Evolutionary conservation across 768 basidiomycete species (phyloP), one percentile per base, ranked within the genome.

Genomic region (Boletus pseudo-olivaceus): DNA sequence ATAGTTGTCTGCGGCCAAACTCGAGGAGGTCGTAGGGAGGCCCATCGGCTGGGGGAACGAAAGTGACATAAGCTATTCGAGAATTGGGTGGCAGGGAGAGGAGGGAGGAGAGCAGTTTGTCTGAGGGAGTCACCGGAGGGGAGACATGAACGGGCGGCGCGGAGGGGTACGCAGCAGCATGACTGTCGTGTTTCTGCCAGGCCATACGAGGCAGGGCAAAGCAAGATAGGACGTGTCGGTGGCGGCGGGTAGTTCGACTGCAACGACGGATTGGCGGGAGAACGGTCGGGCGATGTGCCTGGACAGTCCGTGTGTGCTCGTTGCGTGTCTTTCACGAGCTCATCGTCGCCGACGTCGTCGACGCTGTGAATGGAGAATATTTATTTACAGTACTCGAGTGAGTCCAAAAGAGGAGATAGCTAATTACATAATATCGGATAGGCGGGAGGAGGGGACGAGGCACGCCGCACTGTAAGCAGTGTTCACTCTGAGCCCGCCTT

Each of bases 1-100:
- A 47, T 3, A 87, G 60, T 6, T 68, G 66, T 53, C 80, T 76
- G 55, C 88, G 77, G 4, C 82, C 85, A 15, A 70, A 57, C 62
- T 90, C 87, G 54, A 89, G 67, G 43, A 68, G 60, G 47, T 82
- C 78, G 40, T 73, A 62, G 56, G 70, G 20, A 42, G 55, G 37
- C 15, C 59, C 60, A 41, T 60, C 65, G 29, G 60, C 58, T 27
- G 60, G 59, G 12, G 76, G 73, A 14, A 67, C 54, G 66, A 79
- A 82, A 51, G 76, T 73, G 33, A 74, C 72, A 59, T 77, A 83
- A 20, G 67, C 67, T 55, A 88, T 73, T 54, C 62, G 67, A 15
- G 79, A 63, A 54, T 74, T 56, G 17, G 65, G 52, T 0, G 81
- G 81, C 8, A 85, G 65, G 42, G 74, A 43, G 51, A 85, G 74